phyloP scores from a whole-genome alignment of 2,329 filamentous ascomycete genomes.

The Trichoderma oligosporum region DNA sequence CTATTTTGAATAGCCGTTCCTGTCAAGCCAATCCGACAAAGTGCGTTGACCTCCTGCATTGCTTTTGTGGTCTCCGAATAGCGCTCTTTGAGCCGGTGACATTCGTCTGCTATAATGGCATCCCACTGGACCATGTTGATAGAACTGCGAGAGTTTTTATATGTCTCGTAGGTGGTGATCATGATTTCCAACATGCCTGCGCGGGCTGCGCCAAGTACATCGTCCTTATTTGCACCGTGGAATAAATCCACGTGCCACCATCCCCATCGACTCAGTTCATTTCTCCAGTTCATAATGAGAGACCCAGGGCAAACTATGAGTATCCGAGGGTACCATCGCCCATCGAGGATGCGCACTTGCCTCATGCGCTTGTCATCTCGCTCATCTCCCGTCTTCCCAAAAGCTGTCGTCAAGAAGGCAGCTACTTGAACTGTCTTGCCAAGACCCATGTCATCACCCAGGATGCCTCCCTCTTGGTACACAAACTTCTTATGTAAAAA shows the following conservation, averaged over 20 bases:
- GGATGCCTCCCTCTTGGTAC: slow-evolving; percentile 82
- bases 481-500: slow-evolving; percentile 89
- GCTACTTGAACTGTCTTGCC: slow-evolving; percentile 97
- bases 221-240: slow-evolving; percentile 66
- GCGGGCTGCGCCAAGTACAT: slow-evolving; percentile 66
- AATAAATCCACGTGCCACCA: slow-evolving; percentile 90
- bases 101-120: slow-evolving; percentile 90
- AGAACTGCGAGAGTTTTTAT: slow-evolving; percentile 67
- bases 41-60: slow-evolving; percentile 84
- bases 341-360: slow-evolving; percentile 64
- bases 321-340: slow-evolving; percentile 70
- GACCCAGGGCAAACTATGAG: slow-evolving; percentile 87
- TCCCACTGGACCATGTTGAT: slow-evolving; percentile 92
- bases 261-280: slow-evolving; percentile 83
- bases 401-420: slow-evolving; percentile 84
- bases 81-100: slow-evolving; percentile 80
- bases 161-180: slow-evolving; percentile 92
- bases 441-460: slow-evolving; percentile 96
- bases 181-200: slow-evolving; percentile 81
- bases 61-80: slow-evolving; percentile 73
- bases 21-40: slow-evolving; percentile 89
- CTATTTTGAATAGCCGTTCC: slow-evolving; percentile 97
- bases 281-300: slow-evolving; percentile 86
- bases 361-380: slow-evolving; percentile 83
- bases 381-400: slow-evolving; percentile 89